phyloP scores from a whole-genome alignment of 2,329 filamentous ascomycete genomes.

The Diplodia corticola region DNA sequence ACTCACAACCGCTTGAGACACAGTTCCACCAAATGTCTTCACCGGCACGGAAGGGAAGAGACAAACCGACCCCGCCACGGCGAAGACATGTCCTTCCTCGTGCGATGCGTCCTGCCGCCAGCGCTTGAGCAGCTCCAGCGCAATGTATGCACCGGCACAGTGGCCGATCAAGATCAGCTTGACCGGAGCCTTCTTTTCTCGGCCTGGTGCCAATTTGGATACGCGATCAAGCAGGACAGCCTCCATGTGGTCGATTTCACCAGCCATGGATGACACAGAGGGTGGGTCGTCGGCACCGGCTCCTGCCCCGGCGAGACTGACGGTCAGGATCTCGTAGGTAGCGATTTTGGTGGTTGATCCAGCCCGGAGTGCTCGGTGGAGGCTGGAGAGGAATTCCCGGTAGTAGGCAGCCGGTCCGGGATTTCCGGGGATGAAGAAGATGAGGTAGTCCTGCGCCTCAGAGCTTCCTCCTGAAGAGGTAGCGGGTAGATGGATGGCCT shows the following conservation, averaged over 20 bases:
- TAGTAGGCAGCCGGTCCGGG: constrained; percentile 79
- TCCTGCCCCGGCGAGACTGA: constrained; percentile 38
- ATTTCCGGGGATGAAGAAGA: constrained; percentile 76
- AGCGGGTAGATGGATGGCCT: background rate
- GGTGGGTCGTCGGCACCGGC: constrained; percentile 22
- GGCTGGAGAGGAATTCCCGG: constrained; percentile 60
- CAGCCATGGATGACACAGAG: background rate
- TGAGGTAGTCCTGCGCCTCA: constrained; percentile 44
- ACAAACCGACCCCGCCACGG: background rate
- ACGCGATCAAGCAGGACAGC: background rate
- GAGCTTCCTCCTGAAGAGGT: background rate
- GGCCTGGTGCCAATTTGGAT: background rate
- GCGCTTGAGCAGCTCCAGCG: background rate
- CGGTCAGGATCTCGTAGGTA: constrained; percentile 41
- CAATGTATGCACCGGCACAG: background rate
- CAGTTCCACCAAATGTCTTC: constrained; percentile 1
- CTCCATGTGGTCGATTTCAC: background rate
- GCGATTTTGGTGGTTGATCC: background rate
- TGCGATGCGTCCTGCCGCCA: background rate
- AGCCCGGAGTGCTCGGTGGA: constrained; percentile 48
- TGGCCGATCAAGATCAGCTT: constrained; percentile 5
- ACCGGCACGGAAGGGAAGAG: background rate
- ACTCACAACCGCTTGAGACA: background rate
- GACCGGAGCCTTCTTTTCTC: too few relatives aligned
- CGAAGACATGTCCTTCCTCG: background rate